These are phyloP conservation scores for Brettanomyces bruxellensis DNA, from an alignment of 805 yeast genomes.

Conservation along the genomic window DNA sequence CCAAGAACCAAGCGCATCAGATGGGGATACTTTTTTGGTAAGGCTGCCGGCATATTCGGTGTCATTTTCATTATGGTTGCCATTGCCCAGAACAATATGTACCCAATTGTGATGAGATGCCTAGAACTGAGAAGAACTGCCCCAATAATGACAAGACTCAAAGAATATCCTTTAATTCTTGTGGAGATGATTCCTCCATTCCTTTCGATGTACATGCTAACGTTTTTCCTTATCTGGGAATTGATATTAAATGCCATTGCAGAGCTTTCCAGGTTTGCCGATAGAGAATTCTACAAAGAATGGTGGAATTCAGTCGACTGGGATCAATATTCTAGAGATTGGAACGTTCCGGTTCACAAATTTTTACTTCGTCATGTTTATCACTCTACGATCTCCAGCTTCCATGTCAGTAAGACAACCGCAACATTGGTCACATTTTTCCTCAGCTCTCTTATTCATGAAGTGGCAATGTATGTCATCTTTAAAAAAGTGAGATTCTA, in stretches of 20 bases:
- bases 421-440: conserved; percentile 78
- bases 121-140: conserved; percentile 36
- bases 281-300: conserved; percentile 86
- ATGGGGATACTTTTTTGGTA: conserved; percentile 58
- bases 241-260: conserved; percentile 84
- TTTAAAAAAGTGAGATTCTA: conserved; percentile 77
- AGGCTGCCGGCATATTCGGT: conserved; percentile 77
- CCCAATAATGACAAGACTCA: conserved; percentile 36
- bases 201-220: conserved; percentile 61
- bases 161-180: conserved; percentile 47
- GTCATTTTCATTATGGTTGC: conserved; percentile 75
- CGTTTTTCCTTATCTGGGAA: conserved; percentile 92
- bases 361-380: conserved; percentile 89
- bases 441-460: conserved; percentile 79
- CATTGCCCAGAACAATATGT: conserved; percentile 59
- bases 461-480: conserved; percentile 83
- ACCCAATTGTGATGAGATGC: conserved; percentile 63
- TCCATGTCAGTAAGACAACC: conserved; percentile 49
- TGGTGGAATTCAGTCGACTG: conserved; percentile 98
- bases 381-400: conserved; percentile 76
- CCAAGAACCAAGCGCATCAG: conserved; percentile 69
- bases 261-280: conserved; percentile 79
- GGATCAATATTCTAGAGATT: conserved; percentile 86
- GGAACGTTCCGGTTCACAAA: conserved; percentile 92
- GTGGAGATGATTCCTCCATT: conserved; percentile 77